Conservation (phyloP, 2,329 filamentous ascomycete genomes). For the Drechslera avenae region DNA sequence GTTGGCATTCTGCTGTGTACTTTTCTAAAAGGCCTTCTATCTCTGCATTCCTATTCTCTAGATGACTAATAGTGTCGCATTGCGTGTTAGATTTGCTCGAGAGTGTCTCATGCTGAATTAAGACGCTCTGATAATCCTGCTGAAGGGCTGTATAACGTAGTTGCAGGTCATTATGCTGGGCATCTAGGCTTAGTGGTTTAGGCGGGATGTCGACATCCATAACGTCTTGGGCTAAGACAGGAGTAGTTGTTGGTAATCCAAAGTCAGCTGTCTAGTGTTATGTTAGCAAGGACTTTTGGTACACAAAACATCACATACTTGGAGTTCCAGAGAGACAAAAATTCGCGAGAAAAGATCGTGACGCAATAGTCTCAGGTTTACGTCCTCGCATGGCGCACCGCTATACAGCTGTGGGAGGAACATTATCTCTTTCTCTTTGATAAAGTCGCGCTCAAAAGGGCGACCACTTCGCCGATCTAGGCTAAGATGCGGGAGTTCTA, state of each 20-base stretch:
- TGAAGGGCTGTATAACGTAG: conserved; percentile 8
- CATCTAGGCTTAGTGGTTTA: conserved; percentile 4
- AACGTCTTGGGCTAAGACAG: conserved; percentile 2
- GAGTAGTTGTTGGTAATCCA: conserved; percentile 5
- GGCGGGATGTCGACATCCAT: conserved; percentile 5
- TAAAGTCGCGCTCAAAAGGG: conserved; percentile 13
- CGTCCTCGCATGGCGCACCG: not conserved
- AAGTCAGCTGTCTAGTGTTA: conserved; percentile 8
- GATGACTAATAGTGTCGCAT: conserved; percentile 1
- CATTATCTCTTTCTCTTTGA: conserved; percentile 12
- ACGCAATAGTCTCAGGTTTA: conserved; percentile 10
- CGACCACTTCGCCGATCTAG: conserved; percentile 6
- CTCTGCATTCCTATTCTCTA: conserved; percentile 13
- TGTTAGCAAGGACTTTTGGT: conserved; percentile 5
- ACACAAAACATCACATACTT: conserved; percentile 6
- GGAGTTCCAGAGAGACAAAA: conserved; percentile 7
- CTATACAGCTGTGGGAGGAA: conserved; percentile 15
- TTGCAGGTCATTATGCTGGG: conserved; percentile 7
- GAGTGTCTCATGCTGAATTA: conserved; percentile 1
- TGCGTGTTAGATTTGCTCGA: conserved; percentile 5
- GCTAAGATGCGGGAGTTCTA: conserved; percentile 3
- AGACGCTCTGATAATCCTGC: conserved; percentile 2
- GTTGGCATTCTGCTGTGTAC: not conserved
- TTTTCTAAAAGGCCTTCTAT: conserved; percentile 10
- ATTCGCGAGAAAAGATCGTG: conserved; percentile 14